Conservation (phyloP, 2,329 filamentous ascomycete species). For the Tolypocladium guangdongense region DNA sequence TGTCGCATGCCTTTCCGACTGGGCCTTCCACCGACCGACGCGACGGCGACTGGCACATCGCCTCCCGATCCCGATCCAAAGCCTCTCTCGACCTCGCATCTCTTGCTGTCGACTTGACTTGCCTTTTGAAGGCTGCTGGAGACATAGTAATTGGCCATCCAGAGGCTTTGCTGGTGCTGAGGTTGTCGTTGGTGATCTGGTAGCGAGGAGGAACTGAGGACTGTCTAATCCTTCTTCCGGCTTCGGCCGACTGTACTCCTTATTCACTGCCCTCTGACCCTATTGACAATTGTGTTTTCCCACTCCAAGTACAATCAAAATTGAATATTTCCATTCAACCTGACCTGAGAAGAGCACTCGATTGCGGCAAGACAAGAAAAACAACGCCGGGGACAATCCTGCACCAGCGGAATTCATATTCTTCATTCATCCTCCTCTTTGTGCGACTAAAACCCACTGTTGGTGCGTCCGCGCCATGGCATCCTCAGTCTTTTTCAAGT, state of each 20-base stretch:
- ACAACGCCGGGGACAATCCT: neutral
- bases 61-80: neutral
- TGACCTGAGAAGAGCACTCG: slow-evolving; percentile 25
- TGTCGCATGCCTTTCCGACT: neutral
- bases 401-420: neutral
- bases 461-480: slow-evolving; percentile 50
- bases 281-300: slow-evolving; percentile 21
- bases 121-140: slow-evolving; percentile 7
- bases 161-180: slow-evolving; percentile 17
- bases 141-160: slow-evolving; percentile 12
- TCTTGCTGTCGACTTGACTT: neutral
- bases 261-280: slow-evolving; percentile 24
- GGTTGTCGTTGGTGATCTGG: slow-evolving; percentile 21
- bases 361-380: slow-evolving; percentile 23
- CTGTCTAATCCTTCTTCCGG: slow-evolving; percentile 20
- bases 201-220: slow-evolving; percentile 26
- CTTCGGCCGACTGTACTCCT: slow-evolving; percentile 29
- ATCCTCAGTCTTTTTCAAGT: slow-evolving; percentile 99
- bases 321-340: slow-evolving; percentile 34
- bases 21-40: too few relatives aligned
- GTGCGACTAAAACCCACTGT: neutral
- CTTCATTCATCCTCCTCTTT: neutral
- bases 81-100: neutral
- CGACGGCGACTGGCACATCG: too few relatives aligned
- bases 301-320: slow-evolving; percentile 38